Evolutionary conservation across 2,329 filamentous ascomycete species (phyloP), one percentile per base, ranked within the genome.

Genomic region (Alternaria alternata): DNA sequence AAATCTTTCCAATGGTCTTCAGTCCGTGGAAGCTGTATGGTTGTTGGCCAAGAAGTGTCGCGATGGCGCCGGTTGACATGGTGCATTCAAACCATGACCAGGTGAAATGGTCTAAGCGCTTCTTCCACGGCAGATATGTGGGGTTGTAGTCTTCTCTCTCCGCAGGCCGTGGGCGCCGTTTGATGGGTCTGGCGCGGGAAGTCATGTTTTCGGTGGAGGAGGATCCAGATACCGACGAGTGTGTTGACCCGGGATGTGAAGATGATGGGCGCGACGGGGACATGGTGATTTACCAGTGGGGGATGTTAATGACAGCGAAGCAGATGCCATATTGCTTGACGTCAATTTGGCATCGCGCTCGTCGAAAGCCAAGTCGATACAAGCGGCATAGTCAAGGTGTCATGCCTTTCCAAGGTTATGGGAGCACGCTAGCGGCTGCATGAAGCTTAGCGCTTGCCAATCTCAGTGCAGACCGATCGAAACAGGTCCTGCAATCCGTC

Each of bases 41-140:
- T 34, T 72, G 90, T 88, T 64, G 83, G 79, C 60, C 87, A 85
- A 20, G 84, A 81, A 61, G 91, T 80, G 20, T 89, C 72, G 1
- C 90, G 84, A 93, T 77, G 0, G 89, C 91, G 38, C 90, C 90
- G 0, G 89, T 91, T 43, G 87, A 89, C 90, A 93, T 93, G 1
- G 89, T 89, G 42, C 88, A 81, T 2, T 89, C 91, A 76, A 89
- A 94, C 89, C 89, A 92, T 1, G 18, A 87, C 88, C 89, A 73
- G 12, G 68, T 69, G 20, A 73, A 70, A 39, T 73, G 68, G 24
- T 69, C 63, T 3, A 73, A 48, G 1, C 69, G 69, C 54, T 68
- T 59, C 39, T 46, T 64, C 66, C 67, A 70, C 47, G 64, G 58
- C 22, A 69, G 24, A 24, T 38, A 26, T 11, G 44, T 55, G 11